Base-by-base conservation (phyloP, 148 eudicot genomes). In the Spergularia marina region DNA sequence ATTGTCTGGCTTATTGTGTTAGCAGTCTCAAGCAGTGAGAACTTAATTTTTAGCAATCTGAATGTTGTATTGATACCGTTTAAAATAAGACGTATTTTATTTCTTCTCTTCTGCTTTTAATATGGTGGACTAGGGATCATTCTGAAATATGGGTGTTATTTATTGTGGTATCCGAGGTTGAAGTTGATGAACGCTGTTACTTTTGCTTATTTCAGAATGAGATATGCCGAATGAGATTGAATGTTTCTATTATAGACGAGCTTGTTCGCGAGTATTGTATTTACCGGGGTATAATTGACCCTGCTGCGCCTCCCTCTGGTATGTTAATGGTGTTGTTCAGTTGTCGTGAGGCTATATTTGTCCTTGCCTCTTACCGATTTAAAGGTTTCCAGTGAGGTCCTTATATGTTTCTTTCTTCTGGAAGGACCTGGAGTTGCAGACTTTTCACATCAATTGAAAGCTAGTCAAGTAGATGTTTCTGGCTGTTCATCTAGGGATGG, bases 181-280 rank as follows among this genome's bases (percentile, higher is more conserved):
- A 64, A 25, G 41, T 44, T 76, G 51, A 44, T 36, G 39, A 49
- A 59, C 25, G 21, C 64, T 73, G 4, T 77, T 36, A 57, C n/a
- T 70, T 74, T 76, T 63, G 65, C 71, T 68, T 77, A 61, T 78
- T 74, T 54, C 89, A 95, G 98, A 95, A 95, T 83, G 98, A 95
- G 83, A 76, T 95, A 74, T 89, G 98, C 82, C 89, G 94, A 74
- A 85, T 86, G 83, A 88, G 89, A 75, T 75, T 95, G 85, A 85
- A 95, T 78, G 72, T 78, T 15, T 77, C 94, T 25, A n/a, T 87
- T 71, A 83, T 95, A 69, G 98, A 95, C 76, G 96, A 90, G 75
- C 97, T 95, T 68, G 93, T 95, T 74, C 91, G 68, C 15, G 98
- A 95, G 80, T 95, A 90, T 65, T 95, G 97, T 78, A 79, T 95